Conservation (phyloP, 1,284 basidiomycete species). For the Apiotrichum laibachii region DNA sequence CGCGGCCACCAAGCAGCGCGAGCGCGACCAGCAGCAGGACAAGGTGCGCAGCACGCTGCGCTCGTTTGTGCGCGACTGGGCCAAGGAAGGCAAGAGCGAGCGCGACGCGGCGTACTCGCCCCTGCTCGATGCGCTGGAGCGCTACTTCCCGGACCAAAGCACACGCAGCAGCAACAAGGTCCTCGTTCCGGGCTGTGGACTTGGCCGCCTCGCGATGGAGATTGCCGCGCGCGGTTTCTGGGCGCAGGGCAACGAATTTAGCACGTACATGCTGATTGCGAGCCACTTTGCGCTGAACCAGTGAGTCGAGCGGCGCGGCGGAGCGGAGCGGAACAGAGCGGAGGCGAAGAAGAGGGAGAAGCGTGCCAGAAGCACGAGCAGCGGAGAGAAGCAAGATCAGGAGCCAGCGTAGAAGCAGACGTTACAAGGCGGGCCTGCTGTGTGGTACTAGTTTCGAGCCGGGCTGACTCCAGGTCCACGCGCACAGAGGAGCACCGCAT, state of each 20-base stretch:
- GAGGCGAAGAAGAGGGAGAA: too few relatives aligned
- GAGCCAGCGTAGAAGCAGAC: too few relatives aligned
- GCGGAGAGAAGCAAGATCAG: too few relatives aligned
- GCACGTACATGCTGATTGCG: constrained; percentile 83
- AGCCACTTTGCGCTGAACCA: constrained; percentile 78
- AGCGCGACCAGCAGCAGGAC: constrained; percentile 52
- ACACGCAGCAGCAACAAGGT: constrained; percentile 54
- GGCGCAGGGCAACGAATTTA: constrained; percentile 90
- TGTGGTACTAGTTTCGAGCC: background rate
- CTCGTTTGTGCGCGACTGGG: constrained; percentile 90
- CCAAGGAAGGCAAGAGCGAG: constrained; percentile 70
- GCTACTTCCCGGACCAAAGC: constrained; percentile 59
- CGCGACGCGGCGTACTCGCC: constrained; percentile 74
- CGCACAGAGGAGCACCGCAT: constrained; percentile 66
- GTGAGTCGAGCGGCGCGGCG: constrained; percentile 52
- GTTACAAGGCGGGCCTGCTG: too few relatives aligned
- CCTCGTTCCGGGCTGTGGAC: constrained; percentile 81
- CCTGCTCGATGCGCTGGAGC: constrained; percentile 68
- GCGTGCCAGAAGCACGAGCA: too few relatives aligned
- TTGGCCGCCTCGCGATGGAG: constrained; percentile 82
- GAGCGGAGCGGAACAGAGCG: too few relatives aligned
- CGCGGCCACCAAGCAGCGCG: constrained; percentile 23
- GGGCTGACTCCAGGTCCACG: constrained; percentile 59
- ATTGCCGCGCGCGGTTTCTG: constrained; percentile 75
- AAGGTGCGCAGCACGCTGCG: constrained; percentile 84